Base-by-base conservation (phyloP, 2,329 filamentous ascomycete genomes). In the Colletotrichum viniferum region DNA sequence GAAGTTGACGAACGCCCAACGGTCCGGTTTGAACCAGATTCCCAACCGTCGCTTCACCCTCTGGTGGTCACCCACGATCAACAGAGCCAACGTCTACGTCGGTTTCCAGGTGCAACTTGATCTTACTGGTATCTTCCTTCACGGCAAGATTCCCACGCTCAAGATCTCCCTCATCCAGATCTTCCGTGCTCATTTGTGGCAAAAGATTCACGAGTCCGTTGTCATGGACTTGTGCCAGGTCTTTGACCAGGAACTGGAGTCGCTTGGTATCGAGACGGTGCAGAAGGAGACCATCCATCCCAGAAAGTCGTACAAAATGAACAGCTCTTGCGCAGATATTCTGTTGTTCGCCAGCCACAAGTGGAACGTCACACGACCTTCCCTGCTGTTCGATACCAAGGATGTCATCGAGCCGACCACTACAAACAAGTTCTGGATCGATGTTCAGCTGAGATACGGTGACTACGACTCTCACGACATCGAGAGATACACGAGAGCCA, bases 241-340 rank as follows among this genome's bases (percentile, higher is more conserved):
- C 16, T 98, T 99, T 80, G 97, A 99, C 79, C 96, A 98, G 82
- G 97, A 99, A 83, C 88, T 99, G 58, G 97, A 99, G 84, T 96
- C 97, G 36, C 89, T 99, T 5, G 96, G 96, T 43, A 98, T 99
- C 74, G 97, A 99, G 85, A 97, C 96, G 3, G 97, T 98, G 6
- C 97, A 99, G 83, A 99, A 99, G 86, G 97, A 99, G 87, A 98
- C 97, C 0, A 99, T 99, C 75, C 97, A 99, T 88, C 97, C 97
- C 68, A 92, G 97, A 91, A 99, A 99, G 87, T 98, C 96, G 6
- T 99, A 99, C 92, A 99, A 99, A 92, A 99, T 99, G 97, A 99
- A 99, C 89, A 98, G 96, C 81, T 98, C 96, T 73, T 98, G 97
- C 81, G 97, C 97, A 6, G 97, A 99, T 84, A 98, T 99, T 77